Evolutionary conservation across 345 rosid species (phyloP), one percentile per base, ranked within the genome.

Genomic region (Euclidium syriacum): DNA sequence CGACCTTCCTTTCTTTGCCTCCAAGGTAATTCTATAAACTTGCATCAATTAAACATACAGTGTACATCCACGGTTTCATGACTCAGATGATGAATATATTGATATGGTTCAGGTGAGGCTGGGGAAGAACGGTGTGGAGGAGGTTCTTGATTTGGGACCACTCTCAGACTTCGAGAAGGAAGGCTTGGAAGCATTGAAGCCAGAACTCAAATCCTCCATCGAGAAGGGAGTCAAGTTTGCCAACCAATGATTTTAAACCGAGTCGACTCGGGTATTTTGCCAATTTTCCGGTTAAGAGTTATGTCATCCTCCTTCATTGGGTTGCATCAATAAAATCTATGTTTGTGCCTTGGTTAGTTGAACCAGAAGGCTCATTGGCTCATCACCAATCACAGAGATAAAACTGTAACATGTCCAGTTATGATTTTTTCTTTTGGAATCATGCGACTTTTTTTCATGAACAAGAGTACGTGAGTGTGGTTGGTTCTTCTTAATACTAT

Each of bases 1-100:
- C 3, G 91, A 90, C 23, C 76, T 87, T 55, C 97, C 97, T 25
- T 90, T 87, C 86, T 87, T 90, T 68, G 95, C 95, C 34, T 90
- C 95, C 11, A 85, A 83, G 92, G 97, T 86, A 52, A 79, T 42
- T 20, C 75, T 68, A 27, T 24, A 40, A 62, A 54, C 36, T 12
- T 38, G 10, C 41, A 23, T 33, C 48, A 42, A 7, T 18, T 9
- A 18, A 70, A 32, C 22, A 2, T 23, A 10, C 10, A 8, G 3
- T 36, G 44, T 8, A 16, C 27, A 17, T 33, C n/a, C 3, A 18
- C 16, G n/a, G 36, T 51, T 15, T 19, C 23, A 24, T 52, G 20
- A 5, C 20, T 11, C 43, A 0, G 3, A 16, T 14, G 7, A 39
- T 50, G 19, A 29, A 47, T 12, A 40, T 22, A 15, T 62, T 16